A percentile compares a stretch with the other conserved stretches of the same genome.
These are phyloP conservation scores for Chloromonas sp. DNA, from an alignment of 163 green algal species.

Conservation along the genomic window DNA sequence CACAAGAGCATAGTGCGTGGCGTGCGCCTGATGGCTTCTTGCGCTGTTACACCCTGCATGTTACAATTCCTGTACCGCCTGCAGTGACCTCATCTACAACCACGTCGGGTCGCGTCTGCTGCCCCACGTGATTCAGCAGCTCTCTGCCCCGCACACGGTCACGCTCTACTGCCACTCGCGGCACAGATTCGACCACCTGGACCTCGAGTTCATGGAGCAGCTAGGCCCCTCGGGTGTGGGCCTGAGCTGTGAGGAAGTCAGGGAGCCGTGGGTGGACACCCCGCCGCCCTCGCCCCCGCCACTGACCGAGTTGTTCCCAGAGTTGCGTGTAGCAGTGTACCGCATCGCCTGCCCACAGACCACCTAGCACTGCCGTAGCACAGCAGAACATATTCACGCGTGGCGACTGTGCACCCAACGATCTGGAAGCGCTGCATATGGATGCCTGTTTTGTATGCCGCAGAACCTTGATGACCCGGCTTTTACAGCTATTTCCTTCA, in stretches of 20 bases:
- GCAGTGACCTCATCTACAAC: slow-evolving; percentile 53
- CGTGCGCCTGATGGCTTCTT: no score
- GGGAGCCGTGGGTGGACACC: slow-evolving; percentile 17
- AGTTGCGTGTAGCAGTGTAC: slow-evolving; percentile 53
- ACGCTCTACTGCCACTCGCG: slow-evolving; percentile 57
- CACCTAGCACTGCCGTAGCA: no score
- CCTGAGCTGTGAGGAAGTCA: slow-evolving; percentile 36
- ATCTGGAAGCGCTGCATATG: no score
- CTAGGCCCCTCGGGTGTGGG: slow-evolving; percentile 20
- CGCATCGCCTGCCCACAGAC: slow-evolving; percentile 17
- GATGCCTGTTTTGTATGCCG: no score
- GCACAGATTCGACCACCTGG: slow-evolving; percentile 40
- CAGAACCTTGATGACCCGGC: no score
- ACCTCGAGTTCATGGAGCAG: slow-evolving; percentile 41
- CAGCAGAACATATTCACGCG: no score
- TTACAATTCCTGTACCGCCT: not conserved
- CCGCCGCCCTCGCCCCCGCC: slow-evolving; percentile 36
- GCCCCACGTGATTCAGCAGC: slow-evolving; percentile 30
- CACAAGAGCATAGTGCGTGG: no score
- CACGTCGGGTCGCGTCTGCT: slow-evolving; percentile 25
- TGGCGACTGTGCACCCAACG: no score
- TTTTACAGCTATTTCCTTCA: no score
- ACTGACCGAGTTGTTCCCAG: slow-evolving; percentile 47
- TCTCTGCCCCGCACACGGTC: slow-evolving; percentile 13
- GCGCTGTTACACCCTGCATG: no score